Conservation (phyloP, 345 rosid species). For the Heritiera littoralis region DNA sequence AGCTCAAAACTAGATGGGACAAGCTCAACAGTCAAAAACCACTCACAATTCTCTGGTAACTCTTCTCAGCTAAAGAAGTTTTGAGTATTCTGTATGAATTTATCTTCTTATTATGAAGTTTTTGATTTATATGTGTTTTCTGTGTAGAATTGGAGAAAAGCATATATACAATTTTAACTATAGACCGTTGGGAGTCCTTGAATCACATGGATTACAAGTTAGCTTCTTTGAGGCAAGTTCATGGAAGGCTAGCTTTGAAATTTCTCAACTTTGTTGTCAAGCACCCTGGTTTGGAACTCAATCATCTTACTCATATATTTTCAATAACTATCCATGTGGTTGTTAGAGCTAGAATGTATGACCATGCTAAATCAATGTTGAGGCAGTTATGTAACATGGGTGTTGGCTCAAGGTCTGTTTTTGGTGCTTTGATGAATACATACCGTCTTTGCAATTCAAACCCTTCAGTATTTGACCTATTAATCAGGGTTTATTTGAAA, state of each 20-base stretch:
- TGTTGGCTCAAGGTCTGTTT: conserved; percentile 49
- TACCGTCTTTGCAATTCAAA: conserved; percentile 83
- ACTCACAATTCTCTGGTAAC: conserved; percentile 36
- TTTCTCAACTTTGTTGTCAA: conserved; percentile 71
- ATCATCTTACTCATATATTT: conserved; percentile 55
- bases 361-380: conserved; percentile 56
- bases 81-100: not conserved
- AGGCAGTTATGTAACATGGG: conserved; percentile 54
- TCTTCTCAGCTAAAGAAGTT: not conserved
- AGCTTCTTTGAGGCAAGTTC: conserved; percentile 72
- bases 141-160: conserved; percentile 62
- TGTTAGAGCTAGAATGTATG: conserved; percentile 83
- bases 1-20: conserved; percentile 26
- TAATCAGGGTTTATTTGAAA: conserved; percentile 66
- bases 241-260: conserved; percentile 82
- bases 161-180: conserved; percentile 67
- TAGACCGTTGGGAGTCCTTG: conserved; percentile 86
- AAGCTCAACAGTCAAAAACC: conserved; percentile 19
- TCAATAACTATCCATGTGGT: conserved; percentile 71
- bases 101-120: not conserved
- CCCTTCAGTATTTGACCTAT: conserved; percentile 81
- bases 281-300: conserved; percentile 67
- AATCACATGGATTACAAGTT: conserved; percentile 77
- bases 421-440: conserved; percentile 66
- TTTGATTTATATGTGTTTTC: not conserved